These are phyloP conservation scores for Aspergillus panamensis DNA, from an alignment of 495 filamentous ascomycete genomes.

Conservation along the genomic window DNA sequence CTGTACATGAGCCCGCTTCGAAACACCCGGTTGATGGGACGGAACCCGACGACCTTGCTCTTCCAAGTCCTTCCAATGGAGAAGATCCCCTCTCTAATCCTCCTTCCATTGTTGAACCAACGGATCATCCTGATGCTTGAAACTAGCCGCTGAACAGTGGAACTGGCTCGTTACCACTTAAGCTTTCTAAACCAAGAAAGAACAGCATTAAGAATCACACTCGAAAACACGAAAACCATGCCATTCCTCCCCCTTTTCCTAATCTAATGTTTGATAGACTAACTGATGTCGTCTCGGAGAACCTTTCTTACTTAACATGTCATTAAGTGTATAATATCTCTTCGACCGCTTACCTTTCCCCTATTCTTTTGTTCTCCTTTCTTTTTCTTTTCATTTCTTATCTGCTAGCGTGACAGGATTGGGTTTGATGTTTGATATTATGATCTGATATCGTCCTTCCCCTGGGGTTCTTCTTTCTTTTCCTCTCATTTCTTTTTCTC, in stretches of 20 bases:
- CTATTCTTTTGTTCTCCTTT: conserved; percentile 20
- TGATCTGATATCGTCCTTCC: not conserved
- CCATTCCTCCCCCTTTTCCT: conserved; percentile 12
- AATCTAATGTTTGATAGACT: conserved; percentile 45
- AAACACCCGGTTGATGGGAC: conserved; percentile 26
- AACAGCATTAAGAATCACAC: not conserved
- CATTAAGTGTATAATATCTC: conserved; percentile 26
- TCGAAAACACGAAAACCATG: not conserved
- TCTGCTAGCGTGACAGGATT: conserved; percentile 29
- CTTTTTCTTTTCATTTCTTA: conserved; percentile 12
- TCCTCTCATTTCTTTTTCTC: not conserved
- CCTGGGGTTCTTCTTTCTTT: not conserved
- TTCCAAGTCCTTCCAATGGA: conserved; percentile 28
- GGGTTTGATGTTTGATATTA: conserved; percentile 10
- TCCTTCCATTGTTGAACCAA: conserved; percentile 32
- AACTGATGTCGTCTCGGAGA: conserved; percentile 34
- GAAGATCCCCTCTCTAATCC: conserved; percentile 23
- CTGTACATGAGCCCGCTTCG: conserved; percentile 35
- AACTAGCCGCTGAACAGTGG: conserved; percentile 24
- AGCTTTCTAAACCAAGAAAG: not conserved
- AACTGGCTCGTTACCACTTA: not conserved
- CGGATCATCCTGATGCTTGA: conserved; percentile 10
- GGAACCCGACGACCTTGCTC: conserved; percentile 24
- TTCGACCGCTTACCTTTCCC: conserved; percentile 9
- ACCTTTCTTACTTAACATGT: conserved; percentile 22